Evolutionary conservation across 2,329 filamentous ascomycete species (phyloP), one percentile per base, ranked within the genome.

Genomic region (Pyrenochaeta sp.): DNA sequence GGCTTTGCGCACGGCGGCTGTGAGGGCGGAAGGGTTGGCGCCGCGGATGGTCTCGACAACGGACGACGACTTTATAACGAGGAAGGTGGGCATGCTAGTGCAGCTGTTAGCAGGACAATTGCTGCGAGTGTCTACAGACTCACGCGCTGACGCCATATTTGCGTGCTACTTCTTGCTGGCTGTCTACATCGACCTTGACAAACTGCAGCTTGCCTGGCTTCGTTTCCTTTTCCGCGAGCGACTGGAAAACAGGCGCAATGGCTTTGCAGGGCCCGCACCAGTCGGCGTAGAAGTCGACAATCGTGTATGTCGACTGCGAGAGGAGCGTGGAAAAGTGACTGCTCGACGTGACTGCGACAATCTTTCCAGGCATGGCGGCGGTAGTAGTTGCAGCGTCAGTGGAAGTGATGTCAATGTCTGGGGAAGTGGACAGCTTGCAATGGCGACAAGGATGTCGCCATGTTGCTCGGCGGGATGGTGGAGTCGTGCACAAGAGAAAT

Each of bases 231-330:
- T 77, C 72, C 45, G 78, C 80, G 41, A 82, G 72, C 53, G 77
- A 68, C 41, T 76, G 74, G 60, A 81, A 76, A 0, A 63, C 68
- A 20, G 80, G 80, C 3, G 74, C 74, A 41, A 83, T 79, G 22
- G 75, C 71, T 59, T 80, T 80, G 73, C 80, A 83, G 19, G 80
- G 80, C 2, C 79, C 79, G 61, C 80, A 82, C 79, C 81, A 83
- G 51, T 76, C 76, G 10, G 78, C 78, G 61, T 77, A 78, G 72
- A 78, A 80, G 64, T 81, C 78, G 60, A 78, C 72, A 41, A 80
- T 70, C 41, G 76, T 72, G 51, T 68, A 71, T 18, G 67, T 68
- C 38, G 65, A 64, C 3, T 63, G 56, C 24, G 58, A 60, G 36
- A 72, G 57, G 19, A 72, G 61, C 26, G 57, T 64, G 20, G 61